Conservation (phyloP, 768 basidiomycete species). For the Amanita inopinata region DNA sequence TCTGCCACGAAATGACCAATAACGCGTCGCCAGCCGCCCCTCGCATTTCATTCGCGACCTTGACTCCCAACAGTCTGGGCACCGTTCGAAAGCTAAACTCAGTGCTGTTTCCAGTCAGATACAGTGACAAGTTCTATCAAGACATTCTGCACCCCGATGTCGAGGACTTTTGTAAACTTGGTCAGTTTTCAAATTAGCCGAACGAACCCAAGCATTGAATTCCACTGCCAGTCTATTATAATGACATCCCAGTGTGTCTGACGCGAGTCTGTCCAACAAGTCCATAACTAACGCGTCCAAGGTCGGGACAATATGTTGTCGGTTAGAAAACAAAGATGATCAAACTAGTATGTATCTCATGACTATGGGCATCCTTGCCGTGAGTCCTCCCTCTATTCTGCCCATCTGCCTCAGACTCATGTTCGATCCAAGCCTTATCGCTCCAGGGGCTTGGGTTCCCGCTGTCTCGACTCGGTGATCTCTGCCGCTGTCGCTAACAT, state of each 20-base stretch:
- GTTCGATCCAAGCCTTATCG: slow-evolving; percentile 62
- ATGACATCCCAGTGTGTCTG: slow-evolving; percentile 64
- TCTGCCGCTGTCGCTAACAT: slow-evolving; percentile 47
- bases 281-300: slow-evolving; percentile 16
- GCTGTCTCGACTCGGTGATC: slow-evolving; percentile 59
- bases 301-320: slow-evolving; percentile 82
- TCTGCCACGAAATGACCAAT: slow-evolving; percentile 15
- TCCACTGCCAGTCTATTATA: slow-evolving; percentile 65
- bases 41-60: slow-evolving; percentile 61
- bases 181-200: slow-evolving; percentile 36
- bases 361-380: slow-evolving; percentile 88
- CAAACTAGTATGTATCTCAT: slow-evolving; percentile 66
- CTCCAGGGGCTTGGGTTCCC: slow-evolving; percentile 64
- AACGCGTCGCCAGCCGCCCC: slow-evolving; percentile 15
- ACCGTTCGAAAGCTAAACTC: slow-evolving; percentile 61
- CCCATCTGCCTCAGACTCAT: background rate
- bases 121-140: slow-evolving; percentile 81
- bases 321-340: slow-evolving; percentile 60
- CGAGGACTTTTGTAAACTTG: slow-evolving; percentile 82
- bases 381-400: slow-evolving; percentile 27
- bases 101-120: slow-evolving; percentile 83
- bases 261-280: slow-evolving; percentile 8
- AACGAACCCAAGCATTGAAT: slow-evolving; percentile 10
- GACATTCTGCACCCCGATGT: slow-evolving; percentile 69
- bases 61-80: slow-evolving; percentile 79